Percentiles rank a stretch among this genome's conserved stretches.
These are phyloP conservation scores for Trichoderma parareesei DNA, from an alignment of 495 filamentous ascomycete species.

Conservation along the genomic window DNA sequence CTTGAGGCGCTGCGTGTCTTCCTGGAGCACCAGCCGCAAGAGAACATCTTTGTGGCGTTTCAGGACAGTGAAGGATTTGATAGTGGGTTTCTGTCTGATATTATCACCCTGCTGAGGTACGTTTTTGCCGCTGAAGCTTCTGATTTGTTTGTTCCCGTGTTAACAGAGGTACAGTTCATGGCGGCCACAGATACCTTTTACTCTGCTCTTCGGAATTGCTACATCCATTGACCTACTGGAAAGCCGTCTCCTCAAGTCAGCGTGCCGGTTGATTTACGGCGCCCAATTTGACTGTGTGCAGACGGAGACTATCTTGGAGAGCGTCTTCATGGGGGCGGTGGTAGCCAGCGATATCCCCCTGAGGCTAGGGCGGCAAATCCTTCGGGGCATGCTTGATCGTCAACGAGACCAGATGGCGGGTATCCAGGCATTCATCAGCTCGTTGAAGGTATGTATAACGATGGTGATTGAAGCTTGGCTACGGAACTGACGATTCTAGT, in stretches of 20 bases:
- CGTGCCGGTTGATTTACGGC: constrained; percentile 62
- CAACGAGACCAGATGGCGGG: constrained; percentile 83
- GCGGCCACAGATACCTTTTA: constrained; percentile 82
- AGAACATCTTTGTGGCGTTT: constrained; percentile 66
- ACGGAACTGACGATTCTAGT: constrained; percentile 39
- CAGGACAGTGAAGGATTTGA: constrained; percentile 94
- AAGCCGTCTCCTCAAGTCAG: constrained; percentile 67
- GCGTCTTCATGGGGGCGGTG: constrained; percentile 64
- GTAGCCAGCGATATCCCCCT: constrained; percentile 45
- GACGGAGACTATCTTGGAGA: constrained; percentile 65
- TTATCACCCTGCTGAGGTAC: constrained; percentile 71
- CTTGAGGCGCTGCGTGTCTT: constrained; percentile 67
- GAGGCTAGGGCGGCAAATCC: constrained; percentile 58
- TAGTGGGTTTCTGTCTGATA: constrained; percentile 62
- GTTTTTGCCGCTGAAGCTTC: constrained; percentile 15
- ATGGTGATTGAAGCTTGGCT: background rate
- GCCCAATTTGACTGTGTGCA: constrained; percentile 78
- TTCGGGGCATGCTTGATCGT: constrained; percentile 60
- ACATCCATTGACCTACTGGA: constrained; percentile 89
- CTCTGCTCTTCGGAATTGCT: constrained; percentile 78
- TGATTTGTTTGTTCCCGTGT: background rate
- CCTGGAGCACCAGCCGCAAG: constrained; percentile 45
- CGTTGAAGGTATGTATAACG: constrained; percentile 57
- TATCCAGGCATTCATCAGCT: constrained; percentile 68
- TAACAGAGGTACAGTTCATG: constrained; percentile 54